Percentiles rank a stretch among this genome's conserved stretches.
phyloP scores from a whole-genome alignment of 1,139 yeast species.

The Maudiozyma humilis region DNA sequence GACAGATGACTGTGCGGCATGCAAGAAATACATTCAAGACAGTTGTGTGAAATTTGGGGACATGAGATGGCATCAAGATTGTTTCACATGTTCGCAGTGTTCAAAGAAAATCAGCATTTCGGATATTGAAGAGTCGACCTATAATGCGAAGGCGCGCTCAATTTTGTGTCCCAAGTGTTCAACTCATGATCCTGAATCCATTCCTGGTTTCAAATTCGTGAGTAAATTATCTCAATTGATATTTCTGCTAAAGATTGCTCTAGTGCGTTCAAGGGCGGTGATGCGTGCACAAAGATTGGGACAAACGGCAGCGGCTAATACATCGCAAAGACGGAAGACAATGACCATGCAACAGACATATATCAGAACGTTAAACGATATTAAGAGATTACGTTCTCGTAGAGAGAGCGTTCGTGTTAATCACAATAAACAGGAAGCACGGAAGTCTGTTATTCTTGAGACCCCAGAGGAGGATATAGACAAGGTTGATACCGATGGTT shows the following conservation, averaged over 20 bases:
- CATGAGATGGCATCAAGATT: slow-evolving; percentile 72
- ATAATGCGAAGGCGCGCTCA: slow-evolving; percentile 33
- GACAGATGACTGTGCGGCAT: slow-evolving; percentile 67
- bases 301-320: slow-evolving; percentile 11
- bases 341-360: slow-evolving; percentile 42
- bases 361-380: slow-evolving; percentile 65
- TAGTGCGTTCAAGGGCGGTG: slow-evolving; percentile 66
- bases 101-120: slow-evolving; percentile 33
- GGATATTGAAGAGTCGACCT: slow-evolving; percentile 40
- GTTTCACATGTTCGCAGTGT: slow-evolving; percentile 60
- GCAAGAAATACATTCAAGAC: slow-evolving; percentile 76
- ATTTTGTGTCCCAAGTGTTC: slow-evolving; percentile 56
- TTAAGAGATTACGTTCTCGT: slow-evolving; percentile 65
- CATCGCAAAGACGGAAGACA: slow-evolving; percentile 15
- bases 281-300: slow-evolving; percentile 41
- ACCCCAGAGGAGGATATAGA: slow-evolving; percentile 33
- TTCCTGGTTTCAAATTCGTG: slow-evolving; percentile 53
- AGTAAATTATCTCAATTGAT: slow-evolving; percentile 66
- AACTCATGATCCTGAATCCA: slow-evolving; percentile 39
- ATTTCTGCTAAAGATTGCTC: slow-evolving; percentile 73
- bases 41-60: slow-evolving; percentile 57
- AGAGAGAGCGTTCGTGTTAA: slow-evolving; percentile 62
- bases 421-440: slow-evolving; percentile 48
- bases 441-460: slow-evolving; percentile 47
- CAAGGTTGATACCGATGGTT: background rate